These are phyloP conservation scores for Penicillium verhagenii DNA, from an alignment of 495 filamentous ascomycete genomes.

Conservation along the genomic window DNA sequence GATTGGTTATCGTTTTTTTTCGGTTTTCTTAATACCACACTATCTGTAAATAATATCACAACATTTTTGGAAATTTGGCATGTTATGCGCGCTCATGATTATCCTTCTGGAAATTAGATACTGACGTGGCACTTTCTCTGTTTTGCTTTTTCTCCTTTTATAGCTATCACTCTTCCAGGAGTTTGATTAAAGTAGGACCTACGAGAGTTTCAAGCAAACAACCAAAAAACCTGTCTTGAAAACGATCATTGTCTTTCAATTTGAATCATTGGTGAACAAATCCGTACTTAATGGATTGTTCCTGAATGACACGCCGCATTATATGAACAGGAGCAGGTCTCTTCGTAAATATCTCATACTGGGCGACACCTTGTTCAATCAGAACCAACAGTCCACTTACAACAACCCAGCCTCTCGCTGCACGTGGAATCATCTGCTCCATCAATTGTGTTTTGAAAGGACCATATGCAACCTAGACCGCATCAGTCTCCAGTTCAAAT, in stretches of 20 bases:
- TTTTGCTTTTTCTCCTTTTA: not conserved
- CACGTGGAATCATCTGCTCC: constrained; percentile 46
- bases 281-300: constrained; percentile 17
- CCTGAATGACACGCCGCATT: constrained; percentile 46
- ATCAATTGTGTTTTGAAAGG: constrained; percentile 53
- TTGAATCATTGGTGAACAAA: constrained; percentile 7
- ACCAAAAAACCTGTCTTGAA: no score
- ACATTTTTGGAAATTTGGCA: no score
- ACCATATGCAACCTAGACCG: constrained; percentile 47
- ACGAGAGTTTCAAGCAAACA: no score
- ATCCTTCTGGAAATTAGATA: no score
- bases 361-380: constrained; percentile 69
- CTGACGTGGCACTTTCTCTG: no score
- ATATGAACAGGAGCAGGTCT: constrained; percentile 63
- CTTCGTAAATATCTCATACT: constrained; percentile 74
- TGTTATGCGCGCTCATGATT: no score
- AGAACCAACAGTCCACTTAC: constrained; percentile 69
- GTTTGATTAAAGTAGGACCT: no score
- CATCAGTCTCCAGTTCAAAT: constrained; percentile 32
- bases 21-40: no score
- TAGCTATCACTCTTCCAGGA: no score
- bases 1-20: no score
- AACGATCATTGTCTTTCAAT: no score
- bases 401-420: constrained; percentile 56
- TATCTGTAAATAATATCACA: no score